These are phyloP conservation scores for Didymella keratinophila DNA, from an alignment of 2,329 filamentous ascomycete genomes.

Conservation along the genomic window DNA sequence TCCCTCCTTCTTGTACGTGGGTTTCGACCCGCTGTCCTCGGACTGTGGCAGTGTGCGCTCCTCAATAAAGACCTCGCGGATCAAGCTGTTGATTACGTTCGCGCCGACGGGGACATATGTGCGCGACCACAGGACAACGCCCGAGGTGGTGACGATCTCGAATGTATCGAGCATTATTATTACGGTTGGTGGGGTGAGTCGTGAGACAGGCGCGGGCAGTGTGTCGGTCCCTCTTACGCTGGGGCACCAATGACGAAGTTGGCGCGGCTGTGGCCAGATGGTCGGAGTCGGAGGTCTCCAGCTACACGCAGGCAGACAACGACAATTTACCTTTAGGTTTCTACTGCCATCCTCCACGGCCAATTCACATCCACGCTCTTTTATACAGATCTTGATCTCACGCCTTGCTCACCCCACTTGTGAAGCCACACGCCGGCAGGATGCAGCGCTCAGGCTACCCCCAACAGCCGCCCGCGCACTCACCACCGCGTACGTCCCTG, in stretches of 20 bases:
- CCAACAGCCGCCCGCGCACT: conserved; percentile 73
- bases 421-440: conserved; percentile 37
- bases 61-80: conserved; percentile 97
- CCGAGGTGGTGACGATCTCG: conserved; percentile 93
- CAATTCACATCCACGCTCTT: conserved; percentile 2
- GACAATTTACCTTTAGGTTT: too few species aligned
- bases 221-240: conserved; percentile 8
- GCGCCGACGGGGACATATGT: conserved; percentile 81
- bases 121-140: conserved; percentile 95
- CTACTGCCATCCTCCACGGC: background rate
- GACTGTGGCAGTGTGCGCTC: conserved; percentile 75
- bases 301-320: conserved; percentile 12
- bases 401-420: background rate
- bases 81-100: conserved; percentile 90
- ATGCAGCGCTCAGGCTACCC: conserved; percentile 91
- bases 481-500: conserved; percentile 73
- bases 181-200: conserved; percentile 8
- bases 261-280: conserved; percentile 34
- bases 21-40: conserved; percentile 69
- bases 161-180: conserved; percentile 94
- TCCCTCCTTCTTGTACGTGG: conserved; percentile 86
- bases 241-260: conserved; percentile 37
- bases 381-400: background rate
- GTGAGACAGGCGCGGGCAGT: conserved; percentile 13
- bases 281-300: conserved; percentile 20